Evolutionary conservation across 2,329 filamentous ascomycete genomes (phyloP).

Genomic region (Hymenoscyphus fraxineus): DNA sequence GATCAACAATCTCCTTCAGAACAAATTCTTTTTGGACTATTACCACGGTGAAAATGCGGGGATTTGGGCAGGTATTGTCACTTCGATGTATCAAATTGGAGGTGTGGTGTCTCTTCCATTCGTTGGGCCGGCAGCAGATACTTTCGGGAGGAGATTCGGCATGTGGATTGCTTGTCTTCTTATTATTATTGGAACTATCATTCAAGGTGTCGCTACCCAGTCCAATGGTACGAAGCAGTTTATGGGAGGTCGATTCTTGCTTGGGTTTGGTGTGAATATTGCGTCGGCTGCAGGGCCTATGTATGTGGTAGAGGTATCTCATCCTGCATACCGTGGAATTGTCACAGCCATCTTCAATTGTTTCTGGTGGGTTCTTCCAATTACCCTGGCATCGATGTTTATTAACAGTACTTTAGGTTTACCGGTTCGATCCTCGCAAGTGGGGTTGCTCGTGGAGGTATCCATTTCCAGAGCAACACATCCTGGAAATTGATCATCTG

Average conservation of each 20-base stretch:
- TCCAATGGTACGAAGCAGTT: conserved; percentile 39
- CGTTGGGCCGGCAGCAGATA: conserved; percentile 45
- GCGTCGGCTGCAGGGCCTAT: conserved; percentile 45
- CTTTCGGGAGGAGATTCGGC: conserved; percentile 44
- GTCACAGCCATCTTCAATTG: conserved; percentile 36
- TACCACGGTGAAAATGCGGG: conserved; percentile 43
- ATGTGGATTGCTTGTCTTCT: conserved; percentile 45
- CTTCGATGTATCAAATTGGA: conserved; percentile 51
- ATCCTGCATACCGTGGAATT: conserved; percentile 44
- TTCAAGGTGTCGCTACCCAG: conserved; percentile 41
- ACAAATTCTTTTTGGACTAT: conserved; percentile 39
- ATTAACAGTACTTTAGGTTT: conserved; percentile 37
- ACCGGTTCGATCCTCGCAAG: conserved; percentile 52
- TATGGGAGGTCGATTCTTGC: conserved; percentile 56
- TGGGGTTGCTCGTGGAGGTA: conserved; percentile 50
- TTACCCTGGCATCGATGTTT: conserved; percentile 31
- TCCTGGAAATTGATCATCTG: conserved; percentile 54
- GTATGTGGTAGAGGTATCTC: conserved; percentile 46
- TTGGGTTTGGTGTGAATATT: conserved; percentile 54
- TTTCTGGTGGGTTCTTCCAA: conserved; percentile 25
- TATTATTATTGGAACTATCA: conserved; percentile 44
- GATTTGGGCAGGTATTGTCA: conserved; percentile 47
- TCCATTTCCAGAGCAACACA: conserved; percentile 37
- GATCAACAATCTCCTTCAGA: conserved; percentile 47
- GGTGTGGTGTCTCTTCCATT: conserved; percentile 45